phyloP scores from a whole-genome alignment of 2,329 filamentous ascomycete species.

The Ophiostoma angusticollis region DNA sequence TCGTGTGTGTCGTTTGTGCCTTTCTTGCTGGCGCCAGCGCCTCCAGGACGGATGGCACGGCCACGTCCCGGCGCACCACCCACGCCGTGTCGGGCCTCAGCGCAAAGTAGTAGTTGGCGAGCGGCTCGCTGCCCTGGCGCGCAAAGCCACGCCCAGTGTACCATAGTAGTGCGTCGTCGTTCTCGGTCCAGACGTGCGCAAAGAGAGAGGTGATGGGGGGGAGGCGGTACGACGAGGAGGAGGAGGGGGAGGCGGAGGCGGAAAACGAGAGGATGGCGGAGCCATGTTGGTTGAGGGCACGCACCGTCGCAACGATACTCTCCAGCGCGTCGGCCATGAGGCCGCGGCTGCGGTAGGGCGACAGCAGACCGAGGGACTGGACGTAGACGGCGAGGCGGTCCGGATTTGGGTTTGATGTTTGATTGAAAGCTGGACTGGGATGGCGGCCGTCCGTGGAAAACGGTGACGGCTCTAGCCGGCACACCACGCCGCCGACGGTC shows the following conservation, averaged over 20 bases:
- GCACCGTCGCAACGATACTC: constrained; percentile 33
- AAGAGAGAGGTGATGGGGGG: constrained; percentile 32
- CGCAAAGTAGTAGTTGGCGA: constrained; percentile 49
- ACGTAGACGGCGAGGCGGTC: constrained; percentile 43
- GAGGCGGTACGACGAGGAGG: neutral
- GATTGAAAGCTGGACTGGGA: too few relatives aligned
- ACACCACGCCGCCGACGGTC: constrained; percentile 50
- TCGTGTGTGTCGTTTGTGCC: too few relatives aligned
- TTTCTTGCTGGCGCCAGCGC: too few relatives aligned
- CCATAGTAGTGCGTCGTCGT: constrained; percentile 50
- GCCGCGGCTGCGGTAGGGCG: constrained; percentile 48
- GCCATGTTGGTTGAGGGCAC: constrained; percentile 20
- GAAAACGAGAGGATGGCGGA: too few relatives aligned
- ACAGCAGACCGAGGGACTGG: constrained; percentile 49
- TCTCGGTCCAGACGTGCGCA: constrained; percentile 57
- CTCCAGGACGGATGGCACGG: constrained; percentile 14
- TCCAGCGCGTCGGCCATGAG: constrained; percentile 45
- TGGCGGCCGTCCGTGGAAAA: neutral
- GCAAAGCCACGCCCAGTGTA: constrained; percentile 46
- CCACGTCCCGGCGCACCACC: constrained; percentile 38
- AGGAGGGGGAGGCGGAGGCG: too few relatives aligned
- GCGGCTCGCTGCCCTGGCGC: constrained; percentile 29
- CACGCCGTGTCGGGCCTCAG: constrained; percentile 49
- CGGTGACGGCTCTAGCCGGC: constrained; percentile 39
- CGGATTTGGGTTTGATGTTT: neutral